Conservation (phyloP, 345 rosid genomes). For the Populus pruinosa region DNA sequence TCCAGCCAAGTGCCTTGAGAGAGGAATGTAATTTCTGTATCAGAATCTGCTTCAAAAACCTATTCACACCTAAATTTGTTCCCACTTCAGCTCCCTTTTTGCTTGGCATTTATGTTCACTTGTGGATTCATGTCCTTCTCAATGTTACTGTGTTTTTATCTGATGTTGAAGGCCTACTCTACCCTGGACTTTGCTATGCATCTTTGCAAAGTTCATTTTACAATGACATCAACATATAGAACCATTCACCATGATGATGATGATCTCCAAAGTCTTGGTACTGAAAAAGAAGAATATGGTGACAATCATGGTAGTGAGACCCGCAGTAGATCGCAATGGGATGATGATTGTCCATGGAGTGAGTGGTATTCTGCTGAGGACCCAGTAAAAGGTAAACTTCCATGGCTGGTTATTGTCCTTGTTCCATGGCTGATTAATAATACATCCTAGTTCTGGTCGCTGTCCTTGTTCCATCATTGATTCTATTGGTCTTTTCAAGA, state of each 20-base stretch:
- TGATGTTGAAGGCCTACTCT: slow-evolving; percentile 69
- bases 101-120: slow-evolving; percentile 1
- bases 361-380: slow-evolving; percentile 99
- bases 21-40: neutral
- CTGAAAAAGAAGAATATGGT: slow-evolving; percentile 46
- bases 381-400: slow-evolving; percentile 62
- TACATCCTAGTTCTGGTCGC: no score
- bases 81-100: neutral
- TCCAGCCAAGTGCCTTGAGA: neutral
- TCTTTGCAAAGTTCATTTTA: slow-evolving; percentile 64
- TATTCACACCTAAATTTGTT: neutral
- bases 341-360: slow-evolving; percentile 98
- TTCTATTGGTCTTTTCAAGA: neutral
- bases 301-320: slow-evolving; percentile 43
- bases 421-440: neutral
- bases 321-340: slow-evolving; percentile 66
- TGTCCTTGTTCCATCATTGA: neutral
- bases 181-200: slow-evolving; percentile 65
- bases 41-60: slow-evolving; percentile 1
- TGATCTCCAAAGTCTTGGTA: slow-evolving; percentile 45
- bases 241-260: slow-evolving; percentile 66
- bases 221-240: slow-evolving; percentile 85
- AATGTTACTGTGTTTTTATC: slow-evolving; percentile 12
- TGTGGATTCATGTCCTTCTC: neutral
- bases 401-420: neutral